phyloP scores from a whole-genome alignment of 805 yeast genomes.

The Nakazawaea wickerhamii region DNA sequence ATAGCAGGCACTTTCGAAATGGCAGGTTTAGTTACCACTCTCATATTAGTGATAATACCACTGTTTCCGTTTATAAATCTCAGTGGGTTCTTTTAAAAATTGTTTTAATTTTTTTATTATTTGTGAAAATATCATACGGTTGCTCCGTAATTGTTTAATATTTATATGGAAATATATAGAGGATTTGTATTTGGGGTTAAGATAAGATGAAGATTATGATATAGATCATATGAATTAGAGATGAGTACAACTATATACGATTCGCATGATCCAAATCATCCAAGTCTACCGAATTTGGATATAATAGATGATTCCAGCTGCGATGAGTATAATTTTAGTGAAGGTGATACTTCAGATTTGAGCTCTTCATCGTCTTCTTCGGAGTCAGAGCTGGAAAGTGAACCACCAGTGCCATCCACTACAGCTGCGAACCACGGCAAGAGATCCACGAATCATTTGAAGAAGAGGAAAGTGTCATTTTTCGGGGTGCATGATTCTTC shows the following conservation, averaged over 20 bases:
- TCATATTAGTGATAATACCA: too few relatives aligned
- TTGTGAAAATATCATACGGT: too few relatives aligned
- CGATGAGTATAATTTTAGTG: slow-evolving; percentile 23
- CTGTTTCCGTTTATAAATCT: too few relatives aligned
- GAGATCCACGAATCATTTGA: neutral
- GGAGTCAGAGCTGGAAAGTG: neutral
- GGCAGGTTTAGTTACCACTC: neutral
- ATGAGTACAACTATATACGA: slow-evolving; percentile 25
- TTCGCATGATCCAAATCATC: slow-evolving; percentile 36
- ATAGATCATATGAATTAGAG: neutral
- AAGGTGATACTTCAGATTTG: slow-evolving; percentile 14
- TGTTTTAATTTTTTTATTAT: too few relatives aligned
- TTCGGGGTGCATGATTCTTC: slow-evolving; percentile 1
- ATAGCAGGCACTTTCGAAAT: neutral
- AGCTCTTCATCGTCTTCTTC: slow-evolving; percentile 4
- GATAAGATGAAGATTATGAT: too few relatives aligned
- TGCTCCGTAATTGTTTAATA: too few relatives aligned
- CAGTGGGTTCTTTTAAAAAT: neutral
- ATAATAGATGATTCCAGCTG: slow-evolving; percentile 26
- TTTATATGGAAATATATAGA: too few relatives aligned
- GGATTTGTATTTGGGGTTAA: too few relatives aligned
- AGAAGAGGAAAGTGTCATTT: slow-evolving; percentile 4
- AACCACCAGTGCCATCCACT: neutral
- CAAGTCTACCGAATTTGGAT: slow-evolving; percentile 31
- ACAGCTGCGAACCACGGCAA: neutral